Percentiles rank a stretch among this genome's conserved stretches.
Conservation (phyloP, 2,329 filamentous ascomycete genomes). For the Claviceps maximensis region DNA sequence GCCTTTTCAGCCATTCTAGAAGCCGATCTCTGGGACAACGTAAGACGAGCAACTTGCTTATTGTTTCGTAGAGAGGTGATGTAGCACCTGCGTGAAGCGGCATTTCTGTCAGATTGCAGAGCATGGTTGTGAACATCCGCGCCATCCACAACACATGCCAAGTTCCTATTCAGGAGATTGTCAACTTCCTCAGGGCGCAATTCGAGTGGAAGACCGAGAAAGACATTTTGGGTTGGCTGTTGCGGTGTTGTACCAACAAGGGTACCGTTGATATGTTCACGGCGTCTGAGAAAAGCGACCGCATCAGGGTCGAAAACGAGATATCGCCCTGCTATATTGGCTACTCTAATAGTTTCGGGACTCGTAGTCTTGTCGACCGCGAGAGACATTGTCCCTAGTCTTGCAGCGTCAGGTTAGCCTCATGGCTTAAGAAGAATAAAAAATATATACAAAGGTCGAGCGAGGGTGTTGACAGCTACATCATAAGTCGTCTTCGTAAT, state of each 20-base stretch:
- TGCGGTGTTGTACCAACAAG: constrained; percentile 82
- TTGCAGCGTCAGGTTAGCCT: background rate
- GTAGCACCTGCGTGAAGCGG: constrained; percentile 48
- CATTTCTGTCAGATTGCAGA: constrained; percentile 40
- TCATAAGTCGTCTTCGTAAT: constrained; percentile 34
- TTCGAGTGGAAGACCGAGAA: constrained; percentile 77
- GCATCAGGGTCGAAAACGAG: constrained; percentile 79
- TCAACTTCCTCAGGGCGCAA: constrained; percentile 83
- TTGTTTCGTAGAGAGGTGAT: constrained; percentile 39
- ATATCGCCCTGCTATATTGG: constrained; percentile 66
- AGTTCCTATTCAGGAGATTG: constrained; percentile 62
- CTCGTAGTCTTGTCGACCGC: background rate
- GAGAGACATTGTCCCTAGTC: background rate
- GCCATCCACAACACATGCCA: constrained; percentile 74
- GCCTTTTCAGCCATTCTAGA: constrained; percentile 20
- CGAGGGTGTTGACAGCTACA: background rate
- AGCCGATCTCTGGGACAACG: constrained; percentile 26
- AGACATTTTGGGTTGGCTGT: constrained; percentile 87
- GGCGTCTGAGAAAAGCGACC: constrained; percentile 63
- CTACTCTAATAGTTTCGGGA: constrained; percentile 57
- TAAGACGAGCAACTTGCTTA: constrained; percentile 28
- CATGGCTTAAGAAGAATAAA: background rate
- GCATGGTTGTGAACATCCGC: constrained; percentile 52
- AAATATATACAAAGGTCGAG: background rate
- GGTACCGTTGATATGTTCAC: constrained; percentile 74